A percentile compares a stretch with the other conserved stretches of the same genome.
phyloP scores from a whole-genome alignment of 106 monocot species.

The Gastrodia elata region DNA sequence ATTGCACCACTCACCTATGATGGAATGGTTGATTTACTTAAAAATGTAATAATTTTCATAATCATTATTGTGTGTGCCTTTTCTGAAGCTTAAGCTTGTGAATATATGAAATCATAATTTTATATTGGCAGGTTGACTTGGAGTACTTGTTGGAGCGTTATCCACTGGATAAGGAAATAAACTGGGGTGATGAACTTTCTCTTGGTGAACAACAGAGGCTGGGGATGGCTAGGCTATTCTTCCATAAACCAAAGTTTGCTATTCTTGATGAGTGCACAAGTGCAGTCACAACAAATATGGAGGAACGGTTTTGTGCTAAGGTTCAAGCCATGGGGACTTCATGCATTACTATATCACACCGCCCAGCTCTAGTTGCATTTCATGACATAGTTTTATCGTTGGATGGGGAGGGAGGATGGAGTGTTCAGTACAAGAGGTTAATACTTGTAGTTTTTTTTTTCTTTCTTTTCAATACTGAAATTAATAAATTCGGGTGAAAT shows the following conservation, averaged over 20 bases:
- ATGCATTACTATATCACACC: conserved; percentile 97
- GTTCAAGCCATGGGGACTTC: conserved; percentile 97
- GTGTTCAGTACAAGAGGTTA: conserved; percentile 70
- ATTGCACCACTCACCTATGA: conserved; percentile 63
- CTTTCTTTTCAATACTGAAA: conserved; percentile 1
- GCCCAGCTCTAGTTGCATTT: conserved; percentile 94
- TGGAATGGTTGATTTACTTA: conserved; percentile 86
- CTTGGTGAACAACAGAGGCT: conserved; percentile 98
- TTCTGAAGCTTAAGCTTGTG: neutral
- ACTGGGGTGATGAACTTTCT: conserved; percentile 99
- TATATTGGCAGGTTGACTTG: conserved; percentile 74
- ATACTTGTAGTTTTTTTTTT: neutral
- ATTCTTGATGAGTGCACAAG: conserved; percentile 99
- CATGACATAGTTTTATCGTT: conserved; percentile 96
- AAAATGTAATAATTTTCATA: conserved; percentile 51
- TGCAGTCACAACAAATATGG: conserved; percentile 99
- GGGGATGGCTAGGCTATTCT: conserved; percentile 97
- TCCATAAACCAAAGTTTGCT: conserved; percentile 97
- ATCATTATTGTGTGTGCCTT: neutral
- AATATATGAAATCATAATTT: neutral
- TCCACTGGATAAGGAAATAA: conserved; percentile 83
- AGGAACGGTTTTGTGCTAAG: conserved; percentile 93
- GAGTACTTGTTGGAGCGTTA: conserved; percentile 94
- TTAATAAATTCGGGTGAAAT: conserved; percentile 8
- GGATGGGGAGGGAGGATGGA: conserved; percentile 96